A percentile compares a stretch with the other conserved stretches of the same genome.
Conservation (phyloP, 140 eudicot species). For the Flaveria floridana region DNA sequence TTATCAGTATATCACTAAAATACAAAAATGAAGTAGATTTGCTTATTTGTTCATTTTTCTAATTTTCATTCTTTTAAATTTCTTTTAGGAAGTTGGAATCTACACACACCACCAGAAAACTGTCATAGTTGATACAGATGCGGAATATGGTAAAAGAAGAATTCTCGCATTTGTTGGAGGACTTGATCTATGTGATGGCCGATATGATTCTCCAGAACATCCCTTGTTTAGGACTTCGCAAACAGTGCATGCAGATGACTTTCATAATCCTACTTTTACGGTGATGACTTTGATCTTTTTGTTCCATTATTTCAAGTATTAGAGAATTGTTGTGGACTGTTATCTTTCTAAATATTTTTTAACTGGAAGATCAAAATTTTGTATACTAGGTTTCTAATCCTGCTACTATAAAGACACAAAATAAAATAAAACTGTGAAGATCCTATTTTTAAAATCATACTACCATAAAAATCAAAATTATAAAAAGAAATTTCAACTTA, state of each 20-base stretch:
- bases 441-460: not conserved
- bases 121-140: slow-evolving; percentile 90
- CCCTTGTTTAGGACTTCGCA: slow-evolving; percentile 65
- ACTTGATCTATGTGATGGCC: slow-evolving; percentile 82
- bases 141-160: slow-evolving; percentile 72
- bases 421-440: not conserved
- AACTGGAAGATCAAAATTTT: not conserved
- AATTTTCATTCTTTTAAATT: not conserved
- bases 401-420: not conserved
- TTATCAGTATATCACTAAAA: not conserved
- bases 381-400: not conserved
- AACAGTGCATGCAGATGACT: slow-evolving; percentile 80
- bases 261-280: slow-evolving; percentile 78
- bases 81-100: slow-evolving; percentile 44
- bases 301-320: slow-evolving; percentile 7
- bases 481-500: not conserved
- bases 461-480: not conserved
- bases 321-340: slow-evolving; percentile 10
- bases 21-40: not conserved
- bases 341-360: not conserved
- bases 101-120: slow-evolving; percentile 98
- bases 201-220: slow-evolving; percentile 91
- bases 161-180: slow-evolving; percentile 88
- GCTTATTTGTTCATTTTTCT: not conserved
- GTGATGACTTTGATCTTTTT: slow-evolving; percentile 34